Conservation (phyloP, 306 rosid species). For the Malus domestica region ASM211411v1 NC_041796.1:1259001-1259500, state of each 20-base stretch:
- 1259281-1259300: too few relatives aligned
- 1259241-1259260: too few relatives aligned
- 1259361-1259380: neutral
- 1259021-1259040: neutral
- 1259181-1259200: neutral
- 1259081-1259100: neutral
- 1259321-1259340: neutral
- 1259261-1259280: too few relatives aligned
- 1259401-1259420: too few relatives aligned
- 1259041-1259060: neutral
- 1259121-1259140: constrained; percentile 13
- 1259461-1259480: too few relatives aligned
- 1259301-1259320: neutral
- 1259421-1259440: too few relatives aligned
- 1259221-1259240: too few relatives aligned
- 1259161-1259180: constrained; percentile 14
- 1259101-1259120: neutral
- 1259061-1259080: neutral
- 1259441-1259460: too few relatives aligned
- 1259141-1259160: neutral
- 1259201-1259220: too few relatives aligned
- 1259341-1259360: neutral
- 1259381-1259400: neutral
- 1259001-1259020: constrained; percentile 3
- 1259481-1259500: too few relatives aligned